Evolutionary conservation across 768 basidiomycete genomes (phyloP).

Genomic region (Xerocomus potaroensis): DNA sequence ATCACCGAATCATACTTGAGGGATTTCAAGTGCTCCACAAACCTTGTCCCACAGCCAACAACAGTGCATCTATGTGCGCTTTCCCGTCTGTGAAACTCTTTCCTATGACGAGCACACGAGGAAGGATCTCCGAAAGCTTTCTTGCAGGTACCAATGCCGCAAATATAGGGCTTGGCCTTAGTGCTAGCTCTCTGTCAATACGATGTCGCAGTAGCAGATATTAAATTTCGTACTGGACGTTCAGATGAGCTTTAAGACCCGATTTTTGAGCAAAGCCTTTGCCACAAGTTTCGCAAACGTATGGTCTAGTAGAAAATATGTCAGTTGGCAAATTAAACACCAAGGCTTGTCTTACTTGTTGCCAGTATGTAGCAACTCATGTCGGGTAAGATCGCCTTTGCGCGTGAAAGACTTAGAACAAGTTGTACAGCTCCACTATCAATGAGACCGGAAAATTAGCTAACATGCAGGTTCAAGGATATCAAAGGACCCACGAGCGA

Average conservation of each 20-base stretch:
- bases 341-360: constrained; percentile 38
- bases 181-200: constrained; percentile 37
- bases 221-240: constrained; percentile 53
- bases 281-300: constrained; percentile 47
- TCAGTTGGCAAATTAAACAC: neutral
- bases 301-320: constrained; percentile 40
- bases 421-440: constrained; percentile 37
- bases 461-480: neutral
- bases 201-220: neutral
- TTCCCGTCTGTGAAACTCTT: constrained; percentile 48
- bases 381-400: constrained; percentile 59
- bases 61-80: constrained; percentile 45
- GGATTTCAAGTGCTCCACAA: constrained; percentile 3
- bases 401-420: constrained; percentile 52
- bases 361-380: constrained; percentile 46
- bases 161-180: constrained; percentile 47
- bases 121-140: constrained; percentile 66
- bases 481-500: constrained; percentile 14
- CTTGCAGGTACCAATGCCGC: constrained; percentile 43
- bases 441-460: neutral
- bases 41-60: constrained; percentile 47
- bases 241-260: constrained; percentile 59
- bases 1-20: neutral
- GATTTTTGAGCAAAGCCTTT: constrained; percentile 57
- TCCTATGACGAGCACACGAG: constrained; percentile 60